phyloP scores from a whole-genome alignment of 1,284 basidiomycete species.

The Trichosporon coremiiforme region DNA sequence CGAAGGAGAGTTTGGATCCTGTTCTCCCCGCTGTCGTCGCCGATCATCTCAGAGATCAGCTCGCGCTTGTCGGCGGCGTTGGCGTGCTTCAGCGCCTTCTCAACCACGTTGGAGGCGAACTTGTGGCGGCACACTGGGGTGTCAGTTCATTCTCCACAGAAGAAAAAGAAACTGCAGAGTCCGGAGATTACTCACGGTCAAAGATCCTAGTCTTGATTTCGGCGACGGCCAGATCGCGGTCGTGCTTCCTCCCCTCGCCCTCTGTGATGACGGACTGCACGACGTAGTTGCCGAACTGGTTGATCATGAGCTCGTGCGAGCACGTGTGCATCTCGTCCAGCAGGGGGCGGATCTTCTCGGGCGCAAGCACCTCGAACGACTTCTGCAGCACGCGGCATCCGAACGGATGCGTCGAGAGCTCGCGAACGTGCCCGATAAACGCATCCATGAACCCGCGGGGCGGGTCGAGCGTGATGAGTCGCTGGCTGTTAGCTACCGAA shows the following conservation, averaged over 20 bases:
- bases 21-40: conserved; percentile 36
- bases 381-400: conserved; percentile 95
- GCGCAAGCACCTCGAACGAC: conserved; percentile 81
- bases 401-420: conserved; percentile 85
- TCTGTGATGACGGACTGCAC: conserved; percentile 79
- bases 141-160: neutral
- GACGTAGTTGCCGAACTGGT: conserved; percentile 90
- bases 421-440: conserved; percentile 81
- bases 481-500: conserved; percentile 29
- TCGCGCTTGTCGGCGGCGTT: conserved; percentile 65
- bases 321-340: conserved; percentile 82
- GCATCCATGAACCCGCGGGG: conserved; percentile 72
- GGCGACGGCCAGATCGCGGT: conserved; percentile 69
- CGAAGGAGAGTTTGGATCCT: conserved; percentile 42
- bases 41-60: conserved; percentile 75
- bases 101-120: conserved; percentile 95
- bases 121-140: conserved; percentile 75
- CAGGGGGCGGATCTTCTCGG: conserved; percentile 69
- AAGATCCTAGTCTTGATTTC: conserved; percentile 78
- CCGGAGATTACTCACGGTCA: conserved; percentile 53
- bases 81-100: conserved; percentile 79
- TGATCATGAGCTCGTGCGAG: conserved; percentile 72
- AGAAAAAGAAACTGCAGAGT: neutral
- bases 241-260: conserved; percentile 71
- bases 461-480: conserved; percentile 74